These are phyloP conservation scores for Plantago elongata DNA, from an alignment of 257 asterid species.

Conservation along the genomic window DNA sequence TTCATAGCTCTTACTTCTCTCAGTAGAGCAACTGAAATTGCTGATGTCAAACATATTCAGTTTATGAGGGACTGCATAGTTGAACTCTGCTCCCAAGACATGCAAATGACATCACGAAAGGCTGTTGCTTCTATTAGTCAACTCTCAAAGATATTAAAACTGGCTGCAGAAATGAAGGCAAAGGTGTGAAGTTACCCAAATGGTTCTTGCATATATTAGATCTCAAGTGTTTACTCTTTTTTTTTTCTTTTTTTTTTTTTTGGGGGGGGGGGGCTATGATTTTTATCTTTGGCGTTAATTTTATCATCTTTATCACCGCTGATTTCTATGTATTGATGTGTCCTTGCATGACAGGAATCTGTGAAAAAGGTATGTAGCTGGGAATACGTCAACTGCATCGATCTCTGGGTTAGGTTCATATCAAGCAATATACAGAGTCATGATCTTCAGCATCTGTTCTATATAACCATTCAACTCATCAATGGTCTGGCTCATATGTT, in stretches of 20 bases:
- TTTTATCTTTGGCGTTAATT: constrained; percentile 8
- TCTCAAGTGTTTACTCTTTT: background rate
- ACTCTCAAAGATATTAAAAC: constrained; percentile 58
- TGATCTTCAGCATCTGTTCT: constrained; percentile 60
- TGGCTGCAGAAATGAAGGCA: constrained; percentile 59
- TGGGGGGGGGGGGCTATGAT: background rate
- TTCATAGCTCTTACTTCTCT: constrained; percentile 54
- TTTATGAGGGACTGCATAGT: constrained; percentile 65
- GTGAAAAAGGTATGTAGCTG: constrained; percentile 72
- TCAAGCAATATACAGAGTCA: constrained; percentile 47
- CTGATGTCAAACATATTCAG: constrained; percentile 52
- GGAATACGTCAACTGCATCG: constrained; percentile 80
- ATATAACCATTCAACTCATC: constrained; percentile 55
- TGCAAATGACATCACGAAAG: constrained; percentile 57
- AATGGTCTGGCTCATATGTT: constrained; percentile 68
- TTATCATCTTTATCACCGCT: background rate
- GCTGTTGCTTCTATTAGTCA: constrained; percentile 63
- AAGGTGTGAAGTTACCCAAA: constrained; percentile 44
- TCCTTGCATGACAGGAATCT: constrained; percentile 55
- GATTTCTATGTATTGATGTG: background rate
- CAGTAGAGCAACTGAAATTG: constrained; percentile 55
- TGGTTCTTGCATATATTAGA: background rate
- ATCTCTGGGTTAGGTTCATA: constrained; percentile 81
- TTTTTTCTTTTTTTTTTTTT: too few relatives aligned
- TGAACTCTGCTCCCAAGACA: constrained; percentile 69